Base-by-base conservation (phyloP, 257 asterid species). In the Marsdenia floribunda region DNA sequence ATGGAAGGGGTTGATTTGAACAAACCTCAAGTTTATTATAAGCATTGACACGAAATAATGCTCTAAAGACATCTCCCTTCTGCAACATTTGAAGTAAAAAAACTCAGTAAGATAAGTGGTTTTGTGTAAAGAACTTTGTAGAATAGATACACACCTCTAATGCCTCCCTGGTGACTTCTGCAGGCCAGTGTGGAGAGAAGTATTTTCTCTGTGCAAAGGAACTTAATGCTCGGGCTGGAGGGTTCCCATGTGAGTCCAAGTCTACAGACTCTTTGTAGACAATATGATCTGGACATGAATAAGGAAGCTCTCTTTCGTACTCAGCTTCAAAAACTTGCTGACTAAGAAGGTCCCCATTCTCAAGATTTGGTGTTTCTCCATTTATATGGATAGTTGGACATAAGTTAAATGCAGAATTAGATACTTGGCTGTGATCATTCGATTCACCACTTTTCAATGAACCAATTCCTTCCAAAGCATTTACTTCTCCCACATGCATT, bases 11-110 rank as follows among this genome's bases (percentile, higher is more conserved):
- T 6, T 13, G 5, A 22, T 19, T 16, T 67, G 18, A 16, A 73
- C 83, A 72, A 76, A 94, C 98, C 98, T 94, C 97, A 57, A 85
- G 80, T 82, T 82, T 89, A 81, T 94, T 93, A 80, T 90, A 82
- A 42, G 96, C 93, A 88, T 90, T 94, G 80, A 91, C 97, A 76
- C 83, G 90, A 83, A 91, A 92, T 44, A 82, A 78, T 14, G 98
- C 95, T 79, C 70, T 88, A 83, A 90, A 84, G 67, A 87, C 73
- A 55, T 79, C 86, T 64, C 95, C 95, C 61, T 79, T 84, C 97
- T 94, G 95, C 82, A 83, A 52, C 77, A 65, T 38, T 53, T 50
- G 54, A 49, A 53, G 58, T 0, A 86, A 79, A 13, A 18, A 44
- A 8, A 70, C 15, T 16, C 12, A 1, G 38, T n/a, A 10, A 15